Evolutionary conservation across 2,329 filamentous ascomycete genomes (phyloP).

Genomic region (Fusarium mundagurra): DNA sequence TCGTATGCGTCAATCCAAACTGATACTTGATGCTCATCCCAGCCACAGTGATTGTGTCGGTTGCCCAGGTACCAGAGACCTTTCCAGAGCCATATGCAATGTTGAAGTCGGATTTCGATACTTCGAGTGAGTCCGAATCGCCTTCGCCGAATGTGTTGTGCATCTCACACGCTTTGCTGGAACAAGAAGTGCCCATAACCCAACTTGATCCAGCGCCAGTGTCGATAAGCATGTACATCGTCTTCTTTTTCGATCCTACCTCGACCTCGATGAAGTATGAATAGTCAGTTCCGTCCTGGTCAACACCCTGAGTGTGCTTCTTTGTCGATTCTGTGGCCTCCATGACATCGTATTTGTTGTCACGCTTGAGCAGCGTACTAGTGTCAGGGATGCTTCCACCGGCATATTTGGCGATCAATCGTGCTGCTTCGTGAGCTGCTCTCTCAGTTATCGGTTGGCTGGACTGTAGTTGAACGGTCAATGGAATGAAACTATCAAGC

Average conservation of each 20-base stretch:
- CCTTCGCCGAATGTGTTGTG: slow-evolving; percentile 76
- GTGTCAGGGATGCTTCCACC: slow-evolving; percentile 24
- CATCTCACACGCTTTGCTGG: slow-evolving; percentile 69
- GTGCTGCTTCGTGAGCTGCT: slow-evolving; percentile 51
- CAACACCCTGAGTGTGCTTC: slow-evolving; percentile 62
- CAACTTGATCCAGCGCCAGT: slow-evolving; percentile 79
- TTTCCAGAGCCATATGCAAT: slow-evolving; percentile 82
- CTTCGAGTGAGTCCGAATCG: slow-evolving; percentile 72
- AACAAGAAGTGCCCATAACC: slow-evolving; percentile 81
- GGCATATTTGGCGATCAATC: slow-evolving; percentile 54
- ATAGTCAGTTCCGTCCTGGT: slow-evolving; percentile 73
- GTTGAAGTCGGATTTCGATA: slow-evolving; percentile 64
- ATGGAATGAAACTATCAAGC: neutral
- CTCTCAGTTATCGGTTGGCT: slow-evolving; percentile 46
- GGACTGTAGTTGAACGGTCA: slow-evolving; percentile 42
- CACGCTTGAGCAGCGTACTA: slow-evolving; percentile 47
- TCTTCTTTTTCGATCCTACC: slow-evolving; percentile 64
- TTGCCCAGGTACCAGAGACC: slow-evolving; percentile 72
- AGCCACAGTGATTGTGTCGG: slow-evolving; percentile 74
- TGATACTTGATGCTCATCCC: slow-evolving; percentile 70
- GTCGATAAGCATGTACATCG: slow-evolving; percentile 71
- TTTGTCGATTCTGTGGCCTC: slow-evolving; percentile 56
- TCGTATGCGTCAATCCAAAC: slow-evolving; percentile 78
- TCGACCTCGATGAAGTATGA: slow-evolving; percentile 70
- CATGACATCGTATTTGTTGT: slow-evolving; percentile 59